A percentile compares a stretch with the other conserved stretches of the same genome.
Evolutionary conservation across 331 rosid genomes (phyloP).

Genomic region (Phaseolus coccineus): DNA sequence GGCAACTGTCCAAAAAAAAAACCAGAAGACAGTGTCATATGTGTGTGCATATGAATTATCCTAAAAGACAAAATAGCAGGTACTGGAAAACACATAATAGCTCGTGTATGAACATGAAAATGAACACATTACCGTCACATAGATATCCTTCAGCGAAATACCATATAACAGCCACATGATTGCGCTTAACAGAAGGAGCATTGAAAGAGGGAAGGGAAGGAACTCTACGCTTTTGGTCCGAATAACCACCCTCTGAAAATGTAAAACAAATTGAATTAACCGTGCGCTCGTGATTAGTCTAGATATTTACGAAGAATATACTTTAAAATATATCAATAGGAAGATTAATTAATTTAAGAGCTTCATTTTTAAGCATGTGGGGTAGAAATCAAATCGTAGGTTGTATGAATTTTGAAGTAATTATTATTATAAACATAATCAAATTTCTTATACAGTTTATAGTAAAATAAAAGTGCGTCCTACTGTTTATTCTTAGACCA

Average conservation of each 20-base stretch:
- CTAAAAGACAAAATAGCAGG: constrained; percentile 33
- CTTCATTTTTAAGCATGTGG: too few relatives aligned
- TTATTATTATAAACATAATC: too few relatives aligned
- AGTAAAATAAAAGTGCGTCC: too few relatives aligned
- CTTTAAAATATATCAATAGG: not conserved
- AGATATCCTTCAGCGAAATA: constrained; percentile 64
- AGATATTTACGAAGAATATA: not conserved
- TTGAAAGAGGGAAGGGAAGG: constrained; percentile 82
- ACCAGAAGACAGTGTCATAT: not conserved
- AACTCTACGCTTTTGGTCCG: constrained; percentile 94
- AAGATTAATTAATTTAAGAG: not conserved
- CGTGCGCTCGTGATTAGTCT: constrained; percentile 8
- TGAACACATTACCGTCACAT: constrained; percentile 64
- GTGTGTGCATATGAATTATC: not conserved
- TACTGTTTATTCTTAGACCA: not conserved
- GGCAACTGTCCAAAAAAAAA: constrained; percentile 69
- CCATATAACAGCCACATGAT: constrained; percentile 80
- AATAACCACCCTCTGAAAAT: constrained; percentile 69
- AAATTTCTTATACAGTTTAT: too few relatives aligned
- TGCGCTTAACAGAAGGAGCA: constrained; percentile 85
- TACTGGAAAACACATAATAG: not conserved
- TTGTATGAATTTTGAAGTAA: too few relatives aligned
- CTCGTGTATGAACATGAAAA: not conserved
- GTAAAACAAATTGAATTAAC: not conserved
- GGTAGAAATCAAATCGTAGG: too few relatives aligned